Evolutionary conservation across 2,329 filamentous ascomycete species (phyloP), one percentile per base, ranked within the genome.

Genomic region (Xylariomycetidae sp.): DNA sequence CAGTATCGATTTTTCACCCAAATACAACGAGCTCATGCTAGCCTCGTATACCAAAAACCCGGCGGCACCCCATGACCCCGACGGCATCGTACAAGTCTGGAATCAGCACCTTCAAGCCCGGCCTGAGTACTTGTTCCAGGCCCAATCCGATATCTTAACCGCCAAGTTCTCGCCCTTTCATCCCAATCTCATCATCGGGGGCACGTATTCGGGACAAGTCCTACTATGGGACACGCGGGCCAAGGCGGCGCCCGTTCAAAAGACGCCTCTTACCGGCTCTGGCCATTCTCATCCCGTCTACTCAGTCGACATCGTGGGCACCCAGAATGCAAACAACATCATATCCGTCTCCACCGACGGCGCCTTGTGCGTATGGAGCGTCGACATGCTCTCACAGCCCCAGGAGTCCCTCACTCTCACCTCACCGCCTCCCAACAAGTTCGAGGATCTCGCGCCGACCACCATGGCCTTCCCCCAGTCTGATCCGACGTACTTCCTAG

Each of bases 151-250:
- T 61, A 88, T 98, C 33, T 74, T 98, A 11, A 86, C 89, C 1
- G 92, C 92, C 44, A 94, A 92, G 48, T 98, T 98, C 64, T 97
- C 92, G n/a, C 92, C 92, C 0, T 96, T 96, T 57, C 92, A 98
- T 58, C 90, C 90, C 4, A 96, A 95, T 49, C 73, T 98, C 34
- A 94, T 98, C 51, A 80, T 98, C 41, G 92, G 92, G 41, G 94
- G 94, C 30, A 89, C 90, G 22, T 98, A 98, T 64, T 94, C 87
- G 39, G 92, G 92, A 6, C 94, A 98, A 62, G 88, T 98, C 12
- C 76, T 97, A 29, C 75, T 98, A 13, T 98, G 92, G 92, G 94
- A 98, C 56, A 98, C 88, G 9, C 83, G 92, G 44, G 85, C 88
- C 33, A 87, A 86, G 51, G 85, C 88, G 13, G 80, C 83, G 13